Evolutionary conservation across 225 moss, liverwort and hornwort species (phyloP).

Genomic region (Physcomitrellopsis africana): DNA sequence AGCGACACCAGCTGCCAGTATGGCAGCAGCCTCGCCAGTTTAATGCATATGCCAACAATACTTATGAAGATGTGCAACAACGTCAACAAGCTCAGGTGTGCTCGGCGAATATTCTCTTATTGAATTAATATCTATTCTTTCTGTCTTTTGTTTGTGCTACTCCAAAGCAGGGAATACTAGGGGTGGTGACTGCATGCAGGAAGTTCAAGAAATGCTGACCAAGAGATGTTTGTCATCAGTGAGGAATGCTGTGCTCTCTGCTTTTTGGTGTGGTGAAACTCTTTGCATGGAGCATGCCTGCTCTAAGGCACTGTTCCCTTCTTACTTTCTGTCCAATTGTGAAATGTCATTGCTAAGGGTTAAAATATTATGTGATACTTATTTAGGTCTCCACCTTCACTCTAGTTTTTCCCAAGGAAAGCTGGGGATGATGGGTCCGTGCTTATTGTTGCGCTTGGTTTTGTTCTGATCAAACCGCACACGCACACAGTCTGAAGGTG

Average conservation of each 20-base stretch:
- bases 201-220: conserved; percentile 37
- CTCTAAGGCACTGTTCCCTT: conserved; percentile 24
- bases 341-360: conserved; percentile 1
- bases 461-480: conserved; percentile 1
- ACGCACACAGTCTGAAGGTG: conserved; percentile 1
- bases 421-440: not conserved
- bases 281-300: conserved; percentile 26
- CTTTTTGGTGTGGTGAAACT: conserved; percentile 36
- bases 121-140: not conserved
- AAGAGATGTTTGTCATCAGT: conserved; percentile 42
- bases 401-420: not conserved
- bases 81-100: conserved; percentile 50
- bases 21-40: conserved; percentile 58
- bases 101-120: not conserved
- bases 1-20: conserved; percentile 60
- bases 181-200: conserved; percentile 38
- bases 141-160: not conserved
- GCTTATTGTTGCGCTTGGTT: not conserved
- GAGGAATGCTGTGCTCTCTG: conserved; percentile 37
- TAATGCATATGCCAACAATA: conserved; percentile 18
- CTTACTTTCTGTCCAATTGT: conserved; percentile 11
- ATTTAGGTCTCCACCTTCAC: not conserved
- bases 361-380: not conserved
- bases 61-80: conserved; percentile 37
- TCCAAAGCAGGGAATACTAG: conserved; percentile 35